phyloP scores from a whole-genome alignment of 1,139 yeast species.

The Meyerozyma elateridarum region DNA sequence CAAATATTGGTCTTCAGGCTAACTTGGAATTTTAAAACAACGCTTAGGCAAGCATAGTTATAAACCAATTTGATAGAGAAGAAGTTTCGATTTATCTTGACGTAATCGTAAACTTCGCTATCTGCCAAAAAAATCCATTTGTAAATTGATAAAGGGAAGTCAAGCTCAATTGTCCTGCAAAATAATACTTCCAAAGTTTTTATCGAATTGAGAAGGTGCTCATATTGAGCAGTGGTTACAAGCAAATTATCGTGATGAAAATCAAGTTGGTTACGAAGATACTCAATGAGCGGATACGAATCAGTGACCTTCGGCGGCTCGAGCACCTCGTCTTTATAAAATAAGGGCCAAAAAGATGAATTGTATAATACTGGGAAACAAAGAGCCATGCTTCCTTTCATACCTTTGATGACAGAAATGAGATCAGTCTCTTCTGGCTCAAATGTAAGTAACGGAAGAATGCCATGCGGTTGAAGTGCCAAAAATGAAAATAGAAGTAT shows the following conservation, averaged over 20 bases:
- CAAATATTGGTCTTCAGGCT: constrained; percentile 8
- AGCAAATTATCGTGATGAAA: constrained; percentile 7
- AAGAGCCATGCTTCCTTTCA: constrained; percentile 12
- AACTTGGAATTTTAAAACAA: constrained; percentile 8
- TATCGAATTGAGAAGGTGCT: constrained; percentile 11
- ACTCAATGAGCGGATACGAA: constrained; percentile 16
- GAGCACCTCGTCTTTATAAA: constrained; percentile 10
- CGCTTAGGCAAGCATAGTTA: constrained; percentile 9
- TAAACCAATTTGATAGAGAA: constrained; percentile 20
- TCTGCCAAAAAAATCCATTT: constrained; percentile 23
- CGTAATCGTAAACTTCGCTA: constrained; percentile 13
- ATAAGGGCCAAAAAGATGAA: constrained; percentile 15
- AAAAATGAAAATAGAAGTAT: constrained; percentile 24
- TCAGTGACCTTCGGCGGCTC: constrained; percentile 9
- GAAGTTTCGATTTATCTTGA: constrained; percentile 18
- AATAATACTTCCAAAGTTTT: constrained; percentile 13
- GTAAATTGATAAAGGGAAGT: constrained; percentile 25
- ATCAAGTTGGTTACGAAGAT: constrained; percentile 12
- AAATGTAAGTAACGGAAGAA: constrained; percentile 25
- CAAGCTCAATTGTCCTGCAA: constrained; percentile 12
- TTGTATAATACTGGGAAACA: constrained; percentile 12
- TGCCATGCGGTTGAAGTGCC: constrained; percentile 27
- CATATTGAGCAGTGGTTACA: constrained; percentile 11
- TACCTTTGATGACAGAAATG: constrained; percentile 18
- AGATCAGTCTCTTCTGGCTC: constrained; percentile 18